These are phyloP conservation scores for Fistulina hepatica DNA, from an alignment of 1,284 basidiomycete genomes.

Conservation along the genomic window DNA sequence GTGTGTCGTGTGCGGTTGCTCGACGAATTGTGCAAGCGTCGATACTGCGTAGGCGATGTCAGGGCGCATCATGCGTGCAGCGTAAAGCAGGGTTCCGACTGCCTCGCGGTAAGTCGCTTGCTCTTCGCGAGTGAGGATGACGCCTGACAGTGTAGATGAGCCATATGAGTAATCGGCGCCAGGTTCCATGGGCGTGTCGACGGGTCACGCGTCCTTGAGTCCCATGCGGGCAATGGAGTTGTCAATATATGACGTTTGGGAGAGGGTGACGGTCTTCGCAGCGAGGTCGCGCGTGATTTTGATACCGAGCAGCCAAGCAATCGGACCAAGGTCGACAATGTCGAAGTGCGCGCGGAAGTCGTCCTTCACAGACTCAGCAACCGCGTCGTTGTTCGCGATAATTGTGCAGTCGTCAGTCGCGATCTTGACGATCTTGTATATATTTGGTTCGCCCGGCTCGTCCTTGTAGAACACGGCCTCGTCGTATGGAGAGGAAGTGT, in stretches of 20 bases:
- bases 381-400: conserved; percentile 14
- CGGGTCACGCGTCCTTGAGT: conserved; percentile 12
- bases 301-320: conserved; percentile 22
- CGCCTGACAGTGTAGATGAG: neutral
- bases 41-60: conserved; percentile 5
- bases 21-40: conserved; percentile 2
- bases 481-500: conserved; percentile 2
- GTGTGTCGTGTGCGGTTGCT: conserved; percentile 1
- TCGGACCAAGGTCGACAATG: conserved; percentile 18
- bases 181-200: conserved; percentile 13
- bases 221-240: conserved; percentile 14
- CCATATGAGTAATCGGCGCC: conserved; percentile 11
- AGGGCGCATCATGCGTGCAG: neutral
- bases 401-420: conserved; percentile 26
- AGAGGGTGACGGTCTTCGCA: conserved; percentile 15
- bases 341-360: conserved; percentile 18
- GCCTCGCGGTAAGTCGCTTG: neutral
- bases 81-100: neutral
- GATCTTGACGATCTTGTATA: conserved; percentile 18
- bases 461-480: conserved; percentile 7
- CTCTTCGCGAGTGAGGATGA: neutral
- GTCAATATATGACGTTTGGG: conserved; percentile 20
- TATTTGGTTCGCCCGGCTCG: no score
- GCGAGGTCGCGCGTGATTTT: conserved; percentile 13
- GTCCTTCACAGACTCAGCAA: conserved; percentile 13